Evolutionary conservation across 208 protist species (phyloP), one percentile per base, ranked within the genome.

Genomic region (Leishmania lainsoni): DNA sequence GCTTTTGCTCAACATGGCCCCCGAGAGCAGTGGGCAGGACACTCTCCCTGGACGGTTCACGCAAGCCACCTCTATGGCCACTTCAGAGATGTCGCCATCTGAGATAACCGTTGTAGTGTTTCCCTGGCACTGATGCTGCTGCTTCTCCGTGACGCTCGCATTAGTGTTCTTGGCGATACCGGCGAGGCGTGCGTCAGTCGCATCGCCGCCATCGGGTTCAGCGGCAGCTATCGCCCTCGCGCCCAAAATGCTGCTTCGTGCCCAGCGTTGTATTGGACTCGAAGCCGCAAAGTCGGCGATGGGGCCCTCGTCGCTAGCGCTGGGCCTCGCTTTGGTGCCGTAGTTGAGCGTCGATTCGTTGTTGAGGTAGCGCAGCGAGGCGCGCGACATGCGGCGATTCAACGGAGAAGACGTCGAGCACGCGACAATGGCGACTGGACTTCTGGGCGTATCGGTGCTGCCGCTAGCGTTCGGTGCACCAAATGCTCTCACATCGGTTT

Each of bases 301-400:
- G 12, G 61, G 22, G 29, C 69, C 56, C 20, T 81, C 61, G 52
- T 81, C 76, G 48, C 35, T 78, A 26, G 56, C 59, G 35, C 45
- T 78, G 54, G 58, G 68, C 59, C 75, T 63, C 5, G 63, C 78
- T 65, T 74, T 79, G 56, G 12, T 66, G 81, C 70, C 75, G 61
- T 85, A 81, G 76, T 77, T 77, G 52, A 74, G 81, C 22, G 26
- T 32, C 12, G 76, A 71, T 49, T 82, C 75, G 69, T 72, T 56
- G 59, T 80, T 82, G 75, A 65, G 56, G 58, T 78, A 83, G 32
- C 68, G 83, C 54, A 78, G 54, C 29, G 83, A 83, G 54, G 83
- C 68, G 42, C 83, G 78, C 58, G 83, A 86, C 65, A 80, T 75
- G 69, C 77, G 83, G 32, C 78, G 78, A 42, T 72, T 78, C 75